Conservation (phyloP, 1,139 yeast species). For the Saccharomyces uvarum region DNA sequence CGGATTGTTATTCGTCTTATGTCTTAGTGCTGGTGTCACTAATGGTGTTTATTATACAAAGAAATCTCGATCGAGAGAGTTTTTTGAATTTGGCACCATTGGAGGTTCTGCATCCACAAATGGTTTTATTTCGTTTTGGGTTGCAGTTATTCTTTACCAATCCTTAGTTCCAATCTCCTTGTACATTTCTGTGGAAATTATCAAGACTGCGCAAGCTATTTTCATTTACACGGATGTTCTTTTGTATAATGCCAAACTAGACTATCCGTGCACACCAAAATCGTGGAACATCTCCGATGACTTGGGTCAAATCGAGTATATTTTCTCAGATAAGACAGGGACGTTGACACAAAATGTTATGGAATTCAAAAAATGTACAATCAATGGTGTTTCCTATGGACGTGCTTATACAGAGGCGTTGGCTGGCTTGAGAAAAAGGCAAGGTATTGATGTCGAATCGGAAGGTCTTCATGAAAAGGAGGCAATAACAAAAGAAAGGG, state of each 20-base stretch:
- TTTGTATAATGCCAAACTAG: slow-evolving; percentile 78
- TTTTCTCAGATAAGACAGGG: slow-evolving; percentile 95
- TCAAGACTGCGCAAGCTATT: slow-evolving; percentile 88
- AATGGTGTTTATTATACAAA: slow-evolving; percentile 69
- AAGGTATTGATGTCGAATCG: slow-evolving; percentile 68
- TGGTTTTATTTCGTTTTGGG: slow-evolving; percentile 82
- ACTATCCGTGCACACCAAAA: slow-evolving; percentile 93
- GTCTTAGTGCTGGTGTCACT: slow-evolving; percentile 74
- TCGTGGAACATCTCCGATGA: slow-evolving; percentile 97
- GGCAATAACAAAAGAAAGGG: slow-evolving; percentile 55
- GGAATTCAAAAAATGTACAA: slow-evolving; percentile 93
- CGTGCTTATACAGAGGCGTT: slow-evolving; percentile 93
- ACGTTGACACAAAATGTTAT: slow-evolving; percentile 92
- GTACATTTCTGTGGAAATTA: slow-evolving; percentile 89
- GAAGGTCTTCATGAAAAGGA: slow-evolving; percentile 58
- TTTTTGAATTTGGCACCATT: slow-evolving; percentile 63
- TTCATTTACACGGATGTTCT: slow-evolving; percentile 83
- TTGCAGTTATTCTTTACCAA: slow-evolving; percentile 81
- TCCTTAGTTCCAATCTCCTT: slow-evolving; percentile 91
- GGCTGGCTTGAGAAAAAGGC: slow-evolving; percentile 84
- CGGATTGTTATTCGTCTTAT: slow-evolving; percentile 59
- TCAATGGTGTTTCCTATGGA: slow-evolving; percentile 79
- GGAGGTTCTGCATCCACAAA: slow-evolving; percentile 56
- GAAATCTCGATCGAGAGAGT: slow-evolving; percentile 49
- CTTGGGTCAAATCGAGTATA: slow-evolving; percentile 91